Evolutionary conservation across 1,139 yeast species (phyloP).

Genomic region (Geotrichum australiense): DNA sequence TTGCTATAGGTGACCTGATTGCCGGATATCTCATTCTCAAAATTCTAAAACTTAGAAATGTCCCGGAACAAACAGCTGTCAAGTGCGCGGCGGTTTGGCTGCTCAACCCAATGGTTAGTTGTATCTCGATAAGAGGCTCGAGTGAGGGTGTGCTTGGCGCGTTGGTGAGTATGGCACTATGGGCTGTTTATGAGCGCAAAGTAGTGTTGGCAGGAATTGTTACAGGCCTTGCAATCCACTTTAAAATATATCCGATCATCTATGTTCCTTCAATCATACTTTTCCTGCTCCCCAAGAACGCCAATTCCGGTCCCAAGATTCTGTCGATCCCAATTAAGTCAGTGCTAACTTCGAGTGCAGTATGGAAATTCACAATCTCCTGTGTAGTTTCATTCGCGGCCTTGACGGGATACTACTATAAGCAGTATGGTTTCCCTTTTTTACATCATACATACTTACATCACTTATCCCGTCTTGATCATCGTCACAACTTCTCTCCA

Average conservation of each 20-base stretch:
- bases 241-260: conserved; percentile 85
- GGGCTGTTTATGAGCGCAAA: conserved; percentile 41
- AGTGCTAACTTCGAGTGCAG: conserved; percentile 30
- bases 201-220: conserved; percentile 49
- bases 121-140: conserved; percentile 89
- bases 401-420: conserved; percentile 55
- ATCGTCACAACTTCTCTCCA: conserved; percentile 88
- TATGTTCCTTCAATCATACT: conserved; percentile 53
- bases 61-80: conserved; percentile 34
- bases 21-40: conserved; percentile 63
- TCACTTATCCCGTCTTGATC: conserved; percentile 79
- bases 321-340: conserved; percentile 11
- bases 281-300: conserved; percentile 32
- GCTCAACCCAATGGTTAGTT: conserved; percentile 89
- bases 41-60: conserved; percentile 25
- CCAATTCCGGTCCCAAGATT: conserved; percentile 19
- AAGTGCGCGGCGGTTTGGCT: conserved; percentile 66
- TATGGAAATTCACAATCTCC: conserved; percentile 39
- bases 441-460: conserved; percentile 74
- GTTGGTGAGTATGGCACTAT: conserved; percentile 52
- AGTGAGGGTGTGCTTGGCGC: conserved; percentile 86
- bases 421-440: conserved; percentile 65
- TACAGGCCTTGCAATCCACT: conserved; percentile 76
- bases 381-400: conserved; percentile 40
- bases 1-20: conserved; percentile 67